Percentiles rank a stretch among this genome's conserved stretches.
phyloP scores from a whole-genome alignment of 2,329 filamentous ascomycete species.

The Akanthomyces lecanii region DNA sequence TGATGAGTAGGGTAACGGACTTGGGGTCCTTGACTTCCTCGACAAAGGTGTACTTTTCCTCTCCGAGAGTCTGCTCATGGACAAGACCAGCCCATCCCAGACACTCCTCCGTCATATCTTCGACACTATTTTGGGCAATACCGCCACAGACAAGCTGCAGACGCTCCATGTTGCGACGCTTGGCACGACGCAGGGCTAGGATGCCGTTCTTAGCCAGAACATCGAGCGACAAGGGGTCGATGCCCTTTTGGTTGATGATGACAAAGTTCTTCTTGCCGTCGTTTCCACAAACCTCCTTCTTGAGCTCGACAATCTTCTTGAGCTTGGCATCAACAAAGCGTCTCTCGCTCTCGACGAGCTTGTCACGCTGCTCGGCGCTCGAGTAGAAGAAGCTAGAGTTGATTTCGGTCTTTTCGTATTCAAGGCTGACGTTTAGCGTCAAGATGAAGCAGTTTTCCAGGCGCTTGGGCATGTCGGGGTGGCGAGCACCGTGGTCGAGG shows the following conservation, averaged over 20 bases:
- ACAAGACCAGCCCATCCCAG: slow-evolving; percentile 95
- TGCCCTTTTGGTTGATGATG: slow-evolving; percentile 98
- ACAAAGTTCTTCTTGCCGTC: slow-evolving; percentile 95
- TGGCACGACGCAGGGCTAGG: slow-evolving; percentile 86
- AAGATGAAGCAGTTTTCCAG: slow-evolving; percentile 94
- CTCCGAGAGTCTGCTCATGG: slow-evolving; percentile 94
- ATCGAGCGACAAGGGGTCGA: slow-evolving; percentile 92
- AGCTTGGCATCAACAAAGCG: slow-evolving; percentile 94
- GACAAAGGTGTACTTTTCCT: slow-evolving; percentile 98
- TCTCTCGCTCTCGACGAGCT: slow-evolving; percentile 95
- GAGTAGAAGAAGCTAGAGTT: slow-evolving; percentile 99
- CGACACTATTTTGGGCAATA: slow-evolving; percentile 89
- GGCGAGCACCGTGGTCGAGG: slow-evolving; percentile 89
- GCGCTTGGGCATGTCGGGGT: slow-evolving; percentile 97
- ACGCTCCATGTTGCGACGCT: slow-evolving; percentile 98
- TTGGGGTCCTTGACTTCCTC: slow-evolving; percentile 99
- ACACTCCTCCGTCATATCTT: slow-evolving; percentile 81
- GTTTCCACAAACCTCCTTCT: slow-evolving; percentile 93
- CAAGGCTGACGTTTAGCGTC: slow-evolving; percentile 91
- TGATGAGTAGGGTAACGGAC: slow-evolving; percentile 95
- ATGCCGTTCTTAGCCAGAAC: slow-evolving; percentile 98
- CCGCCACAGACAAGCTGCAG: slow-evolving; percentile 93
- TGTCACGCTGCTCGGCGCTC: slow-evolving; percentile 92
- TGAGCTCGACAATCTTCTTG: slow-evolving; percentile 94
- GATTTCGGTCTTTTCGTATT: slow-evolving; percentile 99